These are phyloP conservation scores for Laburnicola sp. DNA, from an alignment of 2,329 filamentous ascomycete species.

Conservation along the genomic window DNA sequence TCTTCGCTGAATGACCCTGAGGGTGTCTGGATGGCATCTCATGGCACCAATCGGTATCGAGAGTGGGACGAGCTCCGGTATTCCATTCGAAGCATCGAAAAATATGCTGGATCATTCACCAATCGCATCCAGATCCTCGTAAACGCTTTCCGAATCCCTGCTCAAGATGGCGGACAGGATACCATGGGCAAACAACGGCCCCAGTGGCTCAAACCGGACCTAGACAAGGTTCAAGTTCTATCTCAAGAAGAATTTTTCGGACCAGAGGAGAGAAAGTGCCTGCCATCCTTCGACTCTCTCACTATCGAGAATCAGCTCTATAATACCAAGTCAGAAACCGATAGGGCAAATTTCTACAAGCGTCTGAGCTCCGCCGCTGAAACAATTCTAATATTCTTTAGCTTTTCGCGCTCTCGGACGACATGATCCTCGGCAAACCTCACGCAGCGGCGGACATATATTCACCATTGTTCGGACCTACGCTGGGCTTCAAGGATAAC, in stretches of 20 bases:
- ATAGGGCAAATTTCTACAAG: slow-evolving; percentile 25
- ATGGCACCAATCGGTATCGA: slow-evolving; percentile 51
- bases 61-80: slow-evolving; percentile 53
- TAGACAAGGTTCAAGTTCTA: slow-evolving; percentile 45
- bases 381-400: slow-evolving; percentile 17
- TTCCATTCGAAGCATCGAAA: slow-evolving; percentile 50
- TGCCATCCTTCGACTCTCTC: slow-evolving; percentile 52
- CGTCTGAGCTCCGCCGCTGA: background rate
- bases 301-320: slow-evolving; percentile 51
- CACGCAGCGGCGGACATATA: slow-evolving; percentile 51
- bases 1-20: slow-evolving; percentile 48
- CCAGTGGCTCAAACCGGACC: slow-evolving; percentile 44
- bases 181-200: slow-evolving; percentile 41
- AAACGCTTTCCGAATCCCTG: slow-evolving; percentile 41
- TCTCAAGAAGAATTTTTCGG: slow-evolving; percentile 51
- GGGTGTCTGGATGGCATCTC: slow-evolving; percentile 48
- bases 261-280: slow-evolving; percentile 42
- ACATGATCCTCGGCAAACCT: slow-evolving; percentile 50
- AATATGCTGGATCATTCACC: slow-evolving; percentile 46
- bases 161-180: slow-evolving; percentile 4
- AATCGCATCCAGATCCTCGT: slow-evolving; percentile 52
- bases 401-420: slow-evolving; percentile 50
- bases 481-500: slow-evolving; percentile 50
- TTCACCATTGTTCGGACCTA: slow-evolving; percentile 50
- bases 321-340: slow-evolving; percentile 48